Base-by-base conservation (phyloP, 805 yeast genomes). In the Candida quercuum region DNA sequence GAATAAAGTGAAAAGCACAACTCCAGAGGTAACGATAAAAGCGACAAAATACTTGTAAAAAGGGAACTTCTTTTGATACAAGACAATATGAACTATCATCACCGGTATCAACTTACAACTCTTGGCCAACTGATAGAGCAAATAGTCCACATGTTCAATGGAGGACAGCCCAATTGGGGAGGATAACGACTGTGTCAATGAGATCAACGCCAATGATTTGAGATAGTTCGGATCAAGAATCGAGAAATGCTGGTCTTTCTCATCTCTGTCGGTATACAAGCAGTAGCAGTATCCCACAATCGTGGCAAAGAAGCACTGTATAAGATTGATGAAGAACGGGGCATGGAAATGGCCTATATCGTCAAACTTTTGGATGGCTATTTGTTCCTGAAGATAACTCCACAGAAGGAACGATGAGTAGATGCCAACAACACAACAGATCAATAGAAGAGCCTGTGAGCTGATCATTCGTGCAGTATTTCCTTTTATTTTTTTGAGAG, bases 21-120 rank as follows among this genome's bases (percentile, higher is more conserved):
- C 97, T 3, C 99, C 99, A 0, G 64, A 36, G 1, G 97, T 89
- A 17, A 93, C 91, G n/a, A 73, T 52, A 0, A 65, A 45, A 0
- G 95, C 96, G 15, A 91, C 94, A 13, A 74, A 42, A 55, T 85
- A 85, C 60, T 93, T 93, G 61, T 81, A 78, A 2, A 60, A 38
- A 0, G 96, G 88, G 58, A 86, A 91, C 37, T 61, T 63, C 4
- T 84, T 76, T 30, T 82, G 69, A 61, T 88, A 91, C 11, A 86
- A 50, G 13, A 78, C 48, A 40, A 81, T 63, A 52, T 88, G 96
- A 3, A 93, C 84, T 24, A 85, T 56, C 82, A 93, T 79, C n/a
- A 91, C 95, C 0, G 99, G 99, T 17, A 93, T 76, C 59, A 93
- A 70, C 53, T 93, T 93, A 58, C 98, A 91, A 38, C 95, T 82